These are phyloP conservation scores for Coemansia sp. DNA, from an alignment of 192 early-diverging fungal genomes.

Conservation along the genomic window DNA sequence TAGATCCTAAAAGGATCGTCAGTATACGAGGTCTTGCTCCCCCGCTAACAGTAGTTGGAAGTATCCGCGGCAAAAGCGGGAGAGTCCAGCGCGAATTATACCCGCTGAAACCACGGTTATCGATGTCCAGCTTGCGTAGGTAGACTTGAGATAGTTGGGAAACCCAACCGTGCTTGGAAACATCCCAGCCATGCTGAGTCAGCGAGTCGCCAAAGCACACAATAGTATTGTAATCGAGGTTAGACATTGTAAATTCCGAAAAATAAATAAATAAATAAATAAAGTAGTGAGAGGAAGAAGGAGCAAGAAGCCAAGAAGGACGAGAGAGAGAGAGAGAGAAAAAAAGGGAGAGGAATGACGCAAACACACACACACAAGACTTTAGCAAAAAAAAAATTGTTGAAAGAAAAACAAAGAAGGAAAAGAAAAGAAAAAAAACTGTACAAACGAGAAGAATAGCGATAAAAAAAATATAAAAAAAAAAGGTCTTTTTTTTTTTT, in stretches of 20 bases:
- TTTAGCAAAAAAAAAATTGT: not conserved
- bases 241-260: conserved; percentile 4
- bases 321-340: not conserved
- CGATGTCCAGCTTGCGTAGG: conserved; percentile 29
- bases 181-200: conserved; percentile 50
- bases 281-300: not conserved
- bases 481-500: not conserved
- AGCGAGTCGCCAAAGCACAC: conserved; percentile 48
- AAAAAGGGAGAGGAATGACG: no score
- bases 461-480: not conserved
- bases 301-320: not conserved
- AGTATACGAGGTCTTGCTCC: conserved; percentile 15
- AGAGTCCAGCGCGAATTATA: conserved; percentile 35
- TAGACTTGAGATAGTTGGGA: conserved; percentile 39
- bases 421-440: not conserved
- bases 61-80: conserved; percentile 12
- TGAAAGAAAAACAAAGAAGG: conserved; percentile 1
- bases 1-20: conserved; percentile 37
- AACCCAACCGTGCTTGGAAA: conserved; percentile 38
- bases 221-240: conserved; percentile 5
- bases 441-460: not conserved
- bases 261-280: not conserved
- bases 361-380: no score
- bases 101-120: conserved; percentile 48
- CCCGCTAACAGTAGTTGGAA: not conserved